These are phyloP conservation scores for Canna indica DNA, from an alignment of 176 grass and related monocot genomes.

Conservation along the genomic window DNA sequence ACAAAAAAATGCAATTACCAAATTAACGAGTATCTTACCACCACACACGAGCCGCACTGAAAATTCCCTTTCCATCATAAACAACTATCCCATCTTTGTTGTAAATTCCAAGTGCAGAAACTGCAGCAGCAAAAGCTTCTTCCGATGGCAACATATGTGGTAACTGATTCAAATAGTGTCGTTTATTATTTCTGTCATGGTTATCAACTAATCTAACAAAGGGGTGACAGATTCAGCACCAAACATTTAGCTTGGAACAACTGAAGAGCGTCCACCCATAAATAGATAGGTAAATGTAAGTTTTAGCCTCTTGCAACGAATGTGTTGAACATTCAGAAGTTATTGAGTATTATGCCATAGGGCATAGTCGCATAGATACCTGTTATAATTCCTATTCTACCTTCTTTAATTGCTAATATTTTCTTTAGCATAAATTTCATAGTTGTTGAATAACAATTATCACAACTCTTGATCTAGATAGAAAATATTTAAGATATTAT, in stretches of 20 bases:
- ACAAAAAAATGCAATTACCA: neutral
- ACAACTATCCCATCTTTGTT: slow-evolving; percentile 93
- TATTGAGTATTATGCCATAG: no score
- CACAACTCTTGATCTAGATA: no score
- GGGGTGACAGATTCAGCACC: neutral
- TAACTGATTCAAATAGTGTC: slow-evolving; percentile 43
- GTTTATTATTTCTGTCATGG: neutral
- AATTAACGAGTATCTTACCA: slow-evolving; percentile 38
- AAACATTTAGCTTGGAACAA: neutral
- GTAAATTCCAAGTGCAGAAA: slow-evolving; percentile 81
- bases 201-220: neutral
- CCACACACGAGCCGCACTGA: slow-evolving; percentile 97
- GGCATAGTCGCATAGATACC: no score
- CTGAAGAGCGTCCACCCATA: no score
- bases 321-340: no score
- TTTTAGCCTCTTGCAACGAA: no score
- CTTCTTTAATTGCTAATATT: no score
- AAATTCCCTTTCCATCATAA: slow-evolving; percentile 94
- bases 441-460: no score
- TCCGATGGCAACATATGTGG: slow-evolving; percentile 95
- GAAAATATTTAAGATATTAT: no score
- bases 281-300: no score
- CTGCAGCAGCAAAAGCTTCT: slow-evolving; percentile 92
- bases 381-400: no score
- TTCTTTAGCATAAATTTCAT: no score